These are phyloP conservation scores for Didymella glomerata DNA, from an alignment of 2,329 filamentous ascomycete genomes.

Conservation along the genomic window DNA sequence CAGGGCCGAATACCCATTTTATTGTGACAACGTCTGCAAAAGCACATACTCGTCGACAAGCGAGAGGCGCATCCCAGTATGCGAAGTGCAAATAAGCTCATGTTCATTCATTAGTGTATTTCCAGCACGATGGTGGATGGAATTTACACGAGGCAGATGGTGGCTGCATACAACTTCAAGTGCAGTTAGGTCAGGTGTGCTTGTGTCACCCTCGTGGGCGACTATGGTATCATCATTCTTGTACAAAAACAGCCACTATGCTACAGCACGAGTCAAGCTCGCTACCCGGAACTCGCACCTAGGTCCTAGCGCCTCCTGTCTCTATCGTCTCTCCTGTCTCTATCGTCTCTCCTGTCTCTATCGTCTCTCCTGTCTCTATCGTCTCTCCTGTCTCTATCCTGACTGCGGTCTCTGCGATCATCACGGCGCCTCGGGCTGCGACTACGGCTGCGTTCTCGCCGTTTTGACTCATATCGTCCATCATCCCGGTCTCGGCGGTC, in stretches of 20 bases:
- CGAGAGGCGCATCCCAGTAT: not conserved
- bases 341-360: constrained; percentile 52
- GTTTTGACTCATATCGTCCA: constrained; percentile 38
- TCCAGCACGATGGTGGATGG: not conserved
- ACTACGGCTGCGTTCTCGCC: constrained; percentile 35
- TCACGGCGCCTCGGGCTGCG: constrained; percentile 47
- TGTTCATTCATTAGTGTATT: not conserved
- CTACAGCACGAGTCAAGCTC: constrained; percentile 5
- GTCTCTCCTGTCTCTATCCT: constrained; percentile 53
- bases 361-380: constrained; percentile 51
- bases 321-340: constrained; percentile 52
- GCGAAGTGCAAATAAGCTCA: constrained; percentile 8
- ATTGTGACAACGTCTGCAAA: not conserved
- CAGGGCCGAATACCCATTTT: not conserved
- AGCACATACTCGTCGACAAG: not conserved
- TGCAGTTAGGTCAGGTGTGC: constrained; percentile 2
- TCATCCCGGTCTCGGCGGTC: constrained; percentile 45
- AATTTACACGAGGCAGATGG: not conserved
- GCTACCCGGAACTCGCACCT: not conserved
- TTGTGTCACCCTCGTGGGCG: constrained; percentile 7
- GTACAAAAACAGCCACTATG: constrained; percentile 1
- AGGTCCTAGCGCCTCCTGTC: constrained; percentile 39
- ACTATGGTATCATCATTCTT: constrained; percentile 10
- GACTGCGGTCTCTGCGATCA: constrained; percentile 47
- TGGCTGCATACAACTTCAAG: not conserved